Evolutionary conservation across 2,329 filamentous ascomycete species (phyloP).

Genomic region (Neonectria sp.): DNA sequence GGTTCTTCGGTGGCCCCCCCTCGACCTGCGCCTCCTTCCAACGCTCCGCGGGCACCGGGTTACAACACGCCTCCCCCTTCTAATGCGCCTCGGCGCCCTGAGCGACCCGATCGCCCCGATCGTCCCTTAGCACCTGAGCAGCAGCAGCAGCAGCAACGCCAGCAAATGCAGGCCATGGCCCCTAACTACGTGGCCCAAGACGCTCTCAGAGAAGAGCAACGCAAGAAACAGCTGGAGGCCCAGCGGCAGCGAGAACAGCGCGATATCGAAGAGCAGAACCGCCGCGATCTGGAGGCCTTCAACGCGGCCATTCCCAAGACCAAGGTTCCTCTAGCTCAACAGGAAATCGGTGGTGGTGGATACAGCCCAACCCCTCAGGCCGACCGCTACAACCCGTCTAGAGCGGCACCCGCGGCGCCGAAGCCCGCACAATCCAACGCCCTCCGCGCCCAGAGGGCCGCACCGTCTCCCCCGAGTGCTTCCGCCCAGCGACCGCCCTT

Average conservation of each 20-base stretch:
- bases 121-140: conserved; percentile 54
- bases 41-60: conserved; percentile 60
- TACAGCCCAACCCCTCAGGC: conserved; percentile 62
- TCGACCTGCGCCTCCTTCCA: conserved; percentile 69
- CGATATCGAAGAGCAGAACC: conserved; percentile 75
- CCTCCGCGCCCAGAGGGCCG: conserved; percentile 82
- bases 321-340: conserved; percentile 85
- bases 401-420: conserved; percentile 87
- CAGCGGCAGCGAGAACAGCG: conserved; percentile 65
- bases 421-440: conserved; percentile 70
- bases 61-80: conserved; percentile 56
- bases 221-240: conserved; percentile 74
- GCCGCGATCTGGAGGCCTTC: conserved; percentile 87
- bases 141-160: conserved; percentile 69
- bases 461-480: conserved; percentile 75
- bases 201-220: conserved; percentile 68
- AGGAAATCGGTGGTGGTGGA: conserved; percentile 85
- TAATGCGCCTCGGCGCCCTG: conserved; percentile 62
- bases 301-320: conserved; percentile 90
- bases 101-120: conserved; percentile 50
- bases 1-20: conserved; percentile 77
- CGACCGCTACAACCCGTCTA: conserved; percentile 88
- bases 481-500: conserved; percentile 62
- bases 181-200: conserved; percentile 69
- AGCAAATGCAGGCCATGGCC: conserved; percentile 72